Base-by-base conservation (phyloP, 192 early-diverging fungal genomes). In the Allomyces macrogynus region DNA sequence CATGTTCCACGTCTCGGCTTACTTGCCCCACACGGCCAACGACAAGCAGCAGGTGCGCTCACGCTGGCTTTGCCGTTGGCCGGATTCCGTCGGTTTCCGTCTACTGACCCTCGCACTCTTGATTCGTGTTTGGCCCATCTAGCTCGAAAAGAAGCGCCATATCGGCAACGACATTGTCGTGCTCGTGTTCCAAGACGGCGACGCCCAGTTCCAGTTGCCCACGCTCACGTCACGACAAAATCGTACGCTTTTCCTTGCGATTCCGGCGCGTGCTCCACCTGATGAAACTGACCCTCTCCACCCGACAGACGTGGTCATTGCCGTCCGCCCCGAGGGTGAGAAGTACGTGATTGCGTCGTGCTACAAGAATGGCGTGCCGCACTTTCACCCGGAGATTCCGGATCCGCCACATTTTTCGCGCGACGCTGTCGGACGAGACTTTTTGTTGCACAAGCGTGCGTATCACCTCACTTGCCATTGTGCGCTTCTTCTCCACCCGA, bases 101-200 rank as follows among this genome's bases (percentile, higher is more conserved):
- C n/a, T n/a, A 8, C 32, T 40, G 7, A 40, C 32, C 40, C 27
- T 9, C 27, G n/a, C 20, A 9, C 8, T 65, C 23, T 40, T 11
- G n/a, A 14, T 4, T 23, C 18, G 1, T n/a, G 7, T 40, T 18
- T 26, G 75, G 72, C 63, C 32, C 7, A 3, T 40, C 32, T 8
- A 40, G 32, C 32, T 87, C 0, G 85, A 87, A 65, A 72, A 84
- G 26, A 86, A 86, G 63, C 78, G 84, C 2, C 84, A 85, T 66
- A 78, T 88, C 62, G 86, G 86, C 44, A 88, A 88, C 68, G 86
- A 88, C 65, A 84, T 87, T 66, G 81, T 87, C 43, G 66, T 85
- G 63, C 77, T 85, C 32, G 67, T 79, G 11, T 77, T 76, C 66
- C 76, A 74, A 32, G 74, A 85, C 27, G 43, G 64, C 12, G 71